Conservation (phyloP, 306 rosid genomes). For the Neltuma alba region DNA sequence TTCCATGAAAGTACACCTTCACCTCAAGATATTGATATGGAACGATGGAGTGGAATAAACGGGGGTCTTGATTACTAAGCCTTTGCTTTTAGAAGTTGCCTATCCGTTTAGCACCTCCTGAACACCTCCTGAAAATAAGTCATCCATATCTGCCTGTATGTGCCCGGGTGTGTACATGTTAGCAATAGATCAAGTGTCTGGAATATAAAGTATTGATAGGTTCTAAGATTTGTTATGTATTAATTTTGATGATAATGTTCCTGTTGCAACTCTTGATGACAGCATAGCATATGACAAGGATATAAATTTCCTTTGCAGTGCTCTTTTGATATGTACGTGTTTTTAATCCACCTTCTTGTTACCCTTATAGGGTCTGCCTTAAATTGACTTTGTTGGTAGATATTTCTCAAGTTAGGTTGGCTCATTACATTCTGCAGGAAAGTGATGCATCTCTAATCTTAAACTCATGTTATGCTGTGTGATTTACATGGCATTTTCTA, state of each 20-base stretch:
- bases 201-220: neutral
- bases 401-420: neutral
- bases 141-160: neutral
- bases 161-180: neutral
- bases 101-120: neutral
- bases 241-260: neutral
- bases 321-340: neutral
- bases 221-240: neutral
- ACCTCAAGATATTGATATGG: neutral
- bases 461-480: no score
- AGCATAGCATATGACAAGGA: neutral
- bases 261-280: neutral
- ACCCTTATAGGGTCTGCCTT: no score
- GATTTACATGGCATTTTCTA: neutral
- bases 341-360: neutral
- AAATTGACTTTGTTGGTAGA: neutral
- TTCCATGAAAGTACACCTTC: neutral
- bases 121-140: no score
- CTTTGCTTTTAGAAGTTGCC: neutral
- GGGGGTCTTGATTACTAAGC: neutral
- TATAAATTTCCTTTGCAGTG: neutral
- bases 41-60: neutral
- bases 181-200: neutral
- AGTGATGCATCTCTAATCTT: neutral
- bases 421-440: neutral